Base-by-base conservation (phyloP, 805 yeast genomes). In the Candida pseudoglaebosa region DNA sequence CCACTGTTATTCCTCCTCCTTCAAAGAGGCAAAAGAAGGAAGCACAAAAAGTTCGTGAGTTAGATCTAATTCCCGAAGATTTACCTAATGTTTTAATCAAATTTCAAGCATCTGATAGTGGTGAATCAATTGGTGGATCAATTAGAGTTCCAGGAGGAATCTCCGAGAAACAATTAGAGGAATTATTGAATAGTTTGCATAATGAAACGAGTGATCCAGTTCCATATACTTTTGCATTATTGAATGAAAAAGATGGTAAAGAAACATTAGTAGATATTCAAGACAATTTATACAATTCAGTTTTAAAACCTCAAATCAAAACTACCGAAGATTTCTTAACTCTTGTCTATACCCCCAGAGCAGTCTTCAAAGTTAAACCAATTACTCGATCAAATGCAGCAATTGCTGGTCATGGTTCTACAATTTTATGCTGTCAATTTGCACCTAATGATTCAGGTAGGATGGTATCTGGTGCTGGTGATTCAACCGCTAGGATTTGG, bases 391-490 rank as follows among this genome's bases (percentile, higher is more conserved):
- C 95, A 2, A 82, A 89, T 4, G 90, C 95, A 8, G 89, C 97
- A 0, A 91, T 93, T 38, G 78, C 95, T 2, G 99, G 99, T 4
- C 99, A 93, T 57, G 96, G 96, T 1, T 78, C 95, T 2, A 93
- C 98, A 0, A 87, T 93, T 44, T 67, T 93, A 47, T 86, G 96
- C 43, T 84, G 93, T 30, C 90, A 85, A 45, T 93, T 93, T 72
- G 95, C 99, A 2, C 99, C 99, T 21, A 74, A 84, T 53, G 82
- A 90, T 13, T 78, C 91, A 13, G 73, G 90, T 2, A 71, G 86
- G 49, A 80, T 90, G 83, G 93, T 86, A 29, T 84, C 97, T 0
- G 99, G 99, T 26, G 87, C 96, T 4, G 99, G 99, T 32, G 99
- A 93, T 61, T 78, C 83, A 26, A 90, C 98, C 6, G 97, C 98